Evolutionary conservation across 169 alveolate species (phyloP).

Genomic region (Plasmodium vinckei): DNA sequence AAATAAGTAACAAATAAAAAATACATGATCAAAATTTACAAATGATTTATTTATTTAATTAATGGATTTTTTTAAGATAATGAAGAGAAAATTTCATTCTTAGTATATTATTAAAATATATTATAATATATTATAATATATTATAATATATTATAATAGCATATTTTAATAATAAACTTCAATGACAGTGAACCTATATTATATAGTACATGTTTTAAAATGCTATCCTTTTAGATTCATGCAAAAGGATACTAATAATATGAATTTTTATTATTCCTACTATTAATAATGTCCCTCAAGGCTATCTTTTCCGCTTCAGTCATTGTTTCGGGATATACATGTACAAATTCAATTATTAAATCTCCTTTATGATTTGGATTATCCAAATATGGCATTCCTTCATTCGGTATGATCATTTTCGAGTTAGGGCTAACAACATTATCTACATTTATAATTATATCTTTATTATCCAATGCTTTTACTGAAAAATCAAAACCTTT

Average conservation of each 20-base stretch:
- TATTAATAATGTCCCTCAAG: slow-evolving; percentile 10
- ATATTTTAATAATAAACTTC: too few species aligned
- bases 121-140: too few species aligned
- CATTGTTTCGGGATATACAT: slow-evolving; percentile 83
- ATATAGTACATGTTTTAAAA: too few species aligned
- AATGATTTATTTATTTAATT: too few species aligned
- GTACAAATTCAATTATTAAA: slow-evolving; percentile 85
- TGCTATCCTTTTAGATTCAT: too few species aligned
- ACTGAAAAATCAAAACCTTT: slow-evolving; percentile 87
- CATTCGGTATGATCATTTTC: slow-evolving; percentile 85
- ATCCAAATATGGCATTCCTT: slow-evolving; percentile 85
- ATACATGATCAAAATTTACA: too few species aligned
- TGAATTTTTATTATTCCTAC: neutral
- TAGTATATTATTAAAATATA: too few species aligned
- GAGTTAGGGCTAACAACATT: slow-evolving; percentile 86
- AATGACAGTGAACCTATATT: too few species aligned
- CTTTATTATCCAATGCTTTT: slow-evolving; percentile 89
- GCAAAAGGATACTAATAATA: neutral
- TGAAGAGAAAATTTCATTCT: too few species aligned
- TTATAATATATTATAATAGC: too few species aligned
- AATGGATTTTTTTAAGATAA: too few species aligned
- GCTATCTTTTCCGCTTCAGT: slow-evolving; percentile 81
- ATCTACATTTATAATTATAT: slow-evolving; percentile 82
- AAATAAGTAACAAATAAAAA: too few species aligned
- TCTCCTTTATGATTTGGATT: slow-evolving; percentile 86